Percentiles rank a stretch among this genome's conserved stretches.
These are phyloP conservation scores for Centaurea solstitialis DNA, from an alignment of 129 eudicot species.

Conservation along the genomic window DNA sequence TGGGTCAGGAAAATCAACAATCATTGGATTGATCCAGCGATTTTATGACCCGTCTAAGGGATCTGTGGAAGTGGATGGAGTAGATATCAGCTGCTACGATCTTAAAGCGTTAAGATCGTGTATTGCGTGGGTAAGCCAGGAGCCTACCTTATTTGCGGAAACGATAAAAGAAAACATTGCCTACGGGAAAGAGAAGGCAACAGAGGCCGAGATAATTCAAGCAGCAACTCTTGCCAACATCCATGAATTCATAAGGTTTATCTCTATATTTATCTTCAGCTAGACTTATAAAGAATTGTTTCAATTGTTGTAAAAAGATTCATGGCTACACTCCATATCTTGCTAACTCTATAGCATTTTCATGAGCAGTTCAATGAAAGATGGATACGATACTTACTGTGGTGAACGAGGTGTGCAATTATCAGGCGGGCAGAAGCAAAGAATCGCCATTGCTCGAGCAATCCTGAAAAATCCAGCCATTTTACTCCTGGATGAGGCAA, in stretches of 20 bases:
- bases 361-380: constrained; percentile 26
- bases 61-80: constrained; percentile 47
- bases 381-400: constrained; percentile 51
- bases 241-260: constrained; percentile 44
- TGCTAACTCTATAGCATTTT: background rate
- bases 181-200: constrained; percentile 39
- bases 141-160: constrained; percentile 50
- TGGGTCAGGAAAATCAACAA: constrained; percentile 60
- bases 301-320: background rate
- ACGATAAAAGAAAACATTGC: constrained; percentile 45
- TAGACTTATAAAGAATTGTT: background rate
- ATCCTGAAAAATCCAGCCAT: constrained; percentile 38
- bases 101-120: constrained; percentile 39
- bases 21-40: constrained; percentile 46
- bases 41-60: constrained; percentile 54
- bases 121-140: constrained; percentile 56
- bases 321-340: background rate
- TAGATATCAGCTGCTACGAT: constrained; percentile 38
- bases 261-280: background rate
- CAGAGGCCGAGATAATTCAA: constrained; percentile 42
- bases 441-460: constrained; percentile 41
- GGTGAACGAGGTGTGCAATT: constrained; percentile 56
- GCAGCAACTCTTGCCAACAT: constrained; percentile 55
- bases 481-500: constrained; percentile 50
- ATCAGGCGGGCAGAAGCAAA: constrained; percentile 54